Evolutionary conservation across 306 rosid genomes (phyloP).

Genomic region (Dalbergia oliveri): DNA sequence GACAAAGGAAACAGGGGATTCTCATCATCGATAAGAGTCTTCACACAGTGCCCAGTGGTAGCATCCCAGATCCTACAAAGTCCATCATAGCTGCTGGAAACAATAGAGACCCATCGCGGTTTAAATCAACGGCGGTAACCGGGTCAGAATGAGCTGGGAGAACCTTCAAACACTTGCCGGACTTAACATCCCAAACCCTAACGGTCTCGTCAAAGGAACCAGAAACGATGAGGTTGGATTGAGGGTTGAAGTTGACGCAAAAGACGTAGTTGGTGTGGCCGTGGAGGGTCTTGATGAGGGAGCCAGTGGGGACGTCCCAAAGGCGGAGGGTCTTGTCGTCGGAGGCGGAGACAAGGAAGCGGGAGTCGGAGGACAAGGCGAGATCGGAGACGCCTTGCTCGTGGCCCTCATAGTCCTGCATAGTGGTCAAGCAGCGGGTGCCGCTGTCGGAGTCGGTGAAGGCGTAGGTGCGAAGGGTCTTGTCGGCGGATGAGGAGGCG

Average conservation of each 20-base stretch:
- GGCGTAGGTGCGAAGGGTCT: conserved; percentile 81
- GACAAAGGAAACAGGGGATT: conserved; percentile 95
- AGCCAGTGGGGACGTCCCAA: conserved; percentile 87
- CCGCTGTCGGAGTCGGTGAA: conserved; percentile 56
- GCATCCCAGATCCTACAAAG: conserved; percentile 92
- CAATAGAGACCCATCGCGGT: conserved; percentile 84
- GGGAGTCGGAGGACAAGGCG: conserved; percentile 93
- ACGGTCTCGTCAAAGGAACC: conserved; percentile 99
- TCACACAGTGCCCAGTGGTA: conserved; percentile 90
- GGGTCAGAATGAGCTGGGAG: conserved; percentile 96
- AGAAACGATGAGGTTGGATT: conserved; percentile 83
- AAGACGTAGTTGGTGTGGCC: conserved; percentile 94
- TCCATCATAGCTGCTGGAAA: conserved; percentile 98
- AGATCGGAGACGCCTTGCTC: conserved; percentile 89
- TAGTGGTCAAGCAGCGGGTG: conserved; percentile 58
- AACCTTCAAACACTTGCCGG: conserved; percentile 86
- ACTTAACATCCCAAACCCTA: conserved; percentile 90
- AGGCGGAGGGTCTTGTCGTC: conserved; percentile 93
- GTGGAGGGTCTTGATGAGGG: conserved; percentile 73
- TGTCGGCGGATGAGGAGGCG: conserved; percentile 94
- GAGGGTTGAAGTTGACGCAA: conserved; percentile 94
- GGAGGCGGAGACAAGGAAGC: conserved; percentile 88
- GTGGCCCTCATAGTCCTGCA: conserved; percentile 86
- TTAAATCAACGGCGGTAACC: conserved; percentile 92
- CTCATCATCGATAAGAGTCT: conserved; percentile 95